These are phyloP conservation scores for Annona squamosa DNA, from an alignment of 164 flowering plant species.

Conservation along the genomic window DNA sequence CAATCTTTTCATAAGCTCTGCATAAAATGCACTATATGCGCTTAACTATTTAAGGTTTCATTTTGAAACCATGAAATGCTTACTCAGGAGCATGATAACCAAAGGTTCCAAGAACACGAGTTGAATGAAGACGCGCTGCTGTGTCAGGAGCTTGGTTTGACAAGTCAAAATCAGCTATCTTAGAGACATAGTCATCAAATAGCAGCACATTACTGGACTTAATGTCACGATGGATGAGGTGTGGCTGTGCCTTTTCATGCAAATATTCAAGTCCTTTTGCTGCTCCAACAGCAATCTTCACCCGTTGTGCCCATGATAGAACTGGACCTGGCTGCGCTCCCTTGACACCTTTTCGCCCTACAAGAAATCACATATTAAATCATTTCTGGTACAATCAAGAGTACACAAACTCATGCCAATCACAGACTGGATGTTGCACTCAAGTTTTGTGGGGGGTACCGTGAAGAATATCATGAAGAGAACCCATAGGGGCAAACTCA, in stretches of 20 bases:
- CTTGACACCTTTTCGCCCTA: slow-evolving; percentile 86
- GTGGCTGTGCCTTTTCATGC: slow-evolving; percentile 79
- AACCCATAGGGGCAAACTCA: slow-evolving; percentile 87
- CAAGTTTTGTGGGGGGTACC: slow-evolving; percentile 31
- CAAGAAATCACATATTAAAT: background rate
- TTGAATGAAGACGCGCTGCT: slow-evolving; percentile 92
- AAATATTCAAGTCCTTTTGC: slow-evolving; percentile 89
- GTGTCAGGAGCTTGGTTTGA: slow-evolving; percentile 90
- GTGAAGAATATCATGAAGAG: slow-evolving; percentile 86
- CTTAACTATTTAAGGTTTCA: background rate
- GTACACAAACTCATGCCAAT: background rate
- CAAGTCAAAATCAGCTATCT: slow-evolving; percentile 85
- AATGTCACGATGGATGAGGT: slow-evolving; percentile 77
- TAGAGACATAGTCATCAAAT: slow-evolving; percentile 78
- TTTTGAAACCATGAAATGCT: slow-evolving; percentile 14
- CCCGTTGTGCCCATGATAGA: slow-evolving; percentile 75
- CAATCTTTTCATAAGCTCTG: background rate
- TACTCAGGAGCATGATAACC: slow-evolving; percentile 98
- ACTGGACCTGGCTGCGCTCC: slow-evolving; percentile 90
- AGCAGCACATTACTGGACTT: slow-evolving; percentile 81
- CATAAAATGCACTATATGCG: background rate
- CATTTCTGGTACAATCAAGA: background rate
- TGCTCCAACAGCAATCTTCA: slow-evolving; percentile 89
- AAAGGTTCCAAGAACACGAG: slow-evolving; percentile 91
- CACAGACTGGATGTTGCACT: background rate